Evolutionary conservation across 2,329 filamentous ascomycete species (phyloP), one percentile per base, ranked within the genome.

Genomic region (Aspergillus felis): DNA sequence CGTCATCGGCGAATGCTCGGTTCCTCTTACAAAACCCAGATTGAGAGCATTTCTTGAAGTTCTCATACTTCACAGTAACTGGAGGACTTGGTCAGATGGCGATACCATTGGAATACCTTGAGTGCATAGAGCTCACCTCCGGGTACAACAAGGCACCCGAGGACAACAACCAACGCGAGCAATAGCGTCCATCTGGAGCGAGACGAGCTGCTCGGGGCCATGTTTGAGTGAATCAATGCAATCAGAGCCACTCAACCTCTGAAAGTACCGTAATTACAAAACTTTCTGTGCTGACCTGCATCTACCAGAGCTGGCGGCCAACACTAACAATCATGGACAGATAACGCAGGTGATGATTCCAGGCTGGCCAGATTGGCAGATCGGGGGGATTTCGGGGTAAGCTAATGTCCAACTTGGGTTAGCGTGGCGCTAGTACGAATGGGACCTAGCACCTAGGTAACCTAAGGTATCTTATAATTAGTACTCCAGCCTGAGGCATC

Each of bases 1-100:
- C 91, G 62, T 84, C 80, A 76, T 97, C 92, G 71, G 94, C 94
- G 72, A 90, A 92, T 42, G 85, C 89, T 73, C 94, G 87, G 78
- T 97, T 97, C 64, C 94, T 90, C 73, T 92, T 94, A 79, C 94
- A 99, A 80, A 99, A 99, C 68, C 94, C 94, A 4, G 93, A 94
- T 73, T 99, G 93, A 65, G 89, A 80, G 79, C 94, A 99, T 68
- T 89, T 96, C 73, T 97, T 99, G 83, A 97, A 99, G 74, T 96
- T 92, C 68, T 96, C 87, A 72, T 96, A 89, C 79, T 99, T 99
- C 53, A 99, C 94, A 68, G 85, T 82, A 63, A 84, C 92, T 96
- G 42, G 20, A 53, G 62, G 55, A 51, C 4, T 28, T 48, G 20
- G 32, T 41, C 9, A 8, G 35, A 27, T 47, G 29, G 32, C n/a